Percentiles rank a stretch among this genome's conserved stretches.
Evolutionary conservation across 2,329 filamentous ascomycete genomes (phyloP).

Genomic region (Hymenoscyphus repandus): DNA sequence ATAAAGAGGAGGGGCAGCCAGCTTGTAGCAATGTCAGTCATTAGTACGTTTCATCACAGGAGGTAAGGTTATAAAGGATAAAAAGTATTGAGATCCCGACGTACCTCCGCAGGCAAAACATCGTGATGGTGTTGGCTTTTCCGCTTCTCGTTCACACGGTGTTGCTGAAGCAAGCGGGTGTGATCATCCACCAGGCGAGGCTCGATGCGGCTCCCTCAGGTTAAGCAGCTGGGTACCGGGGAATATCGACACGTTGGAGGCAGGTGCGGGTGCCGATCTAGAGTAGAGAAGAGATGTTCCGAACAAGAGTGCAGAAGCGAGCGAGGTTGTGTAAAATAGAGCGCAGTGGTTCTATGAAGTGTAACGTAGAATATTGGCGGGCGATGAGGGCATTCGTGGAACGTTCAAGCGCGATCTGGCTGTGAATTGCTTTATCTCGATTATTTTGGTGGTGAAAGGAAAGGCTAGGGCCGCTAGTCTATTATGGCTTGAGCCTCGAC

Average conservation of each 20-base stretch:
- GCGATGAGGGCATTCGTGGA: not conserved
- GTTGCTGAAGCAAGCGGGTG: slow-evolving; percentile 15
- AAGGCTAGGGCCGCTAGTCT: too few species aligned
- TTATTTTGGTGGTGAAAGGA: too few species aligned
- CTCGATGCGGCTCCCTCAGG: too few species aligned
- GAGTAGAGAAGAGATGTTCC: too few species aligned
- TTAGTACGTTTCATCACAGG: not conserved
- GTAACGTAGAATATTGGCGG: not conserved
- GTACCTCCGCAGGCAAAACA: slow-evolving; percentile 61
- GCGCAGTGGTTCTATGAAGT: not conserved
- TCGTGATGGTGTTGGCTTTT: slow-evolving; percentile 26
- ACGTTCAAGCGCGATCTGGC: not conserved
- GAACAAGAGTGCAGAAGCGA: too few species aligned
- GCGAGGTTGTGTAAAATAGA: too few species aligned
- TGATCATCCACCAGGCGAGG: slow-evolving; percentile 14
- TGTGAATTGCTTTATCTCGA: not conserved
- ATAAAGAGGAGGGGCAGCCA: slow-evolving; percentile 87
- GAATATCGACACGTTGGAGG: not conserved
- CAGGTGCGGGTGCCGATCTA: not conserved
- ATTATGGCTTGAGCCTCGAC: too few species aligned
- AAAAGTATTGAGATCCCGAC: not conserved
- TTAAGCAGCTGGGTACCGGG: not conserved
- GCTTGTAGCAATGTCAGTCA: slow-evolving; percentile 39
- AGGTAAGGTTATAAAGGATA: not conserved
- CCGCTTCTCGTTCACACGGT: slow-evolving; percentile 4